phyloP scores from a whole-genome alignment of 2,329 filamentous ascomycete species.

The Ceratocystis cacaofunesta region DNA sequence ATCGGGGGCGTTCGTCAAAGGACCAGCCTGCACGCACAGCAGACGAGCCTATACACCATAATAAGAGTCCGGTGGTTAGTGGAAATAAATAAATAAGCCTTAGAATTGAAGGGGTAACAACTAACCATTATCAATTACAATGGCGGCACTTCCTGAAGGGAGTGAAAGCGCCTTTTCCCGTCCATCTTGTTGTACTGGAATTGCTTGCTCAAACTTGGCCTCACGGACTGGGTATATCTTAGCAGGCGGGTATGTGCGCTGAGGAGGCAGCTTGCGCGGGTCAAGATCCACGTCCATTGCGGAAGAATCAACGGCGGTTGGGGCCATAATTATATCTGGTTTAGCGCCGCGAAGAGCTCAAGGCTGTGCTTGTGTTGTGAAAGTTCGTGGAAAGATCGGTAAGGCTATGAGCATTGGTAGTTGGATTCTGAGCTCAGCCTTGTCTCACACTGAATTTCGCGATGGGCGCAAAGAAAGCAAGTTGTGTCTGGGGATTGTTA shows the following conservation, averaged over 20 bases:
- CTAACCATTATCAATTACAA: conserved; percentile 95
- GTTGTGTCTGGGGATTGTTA: not conserved
- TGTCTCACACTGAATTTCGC: conserved; percentile 11
- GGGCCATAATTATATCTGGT: conserved; percentile 32
- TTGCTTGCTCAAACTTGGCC: conserved; percentile 42
- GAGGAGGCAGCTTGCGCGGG: conserved; percentile 28
- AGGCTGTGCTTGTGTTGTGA: not conserved
- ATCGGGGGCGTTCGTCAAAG: conserved; percentile 67
- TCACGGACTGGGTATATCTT: conserved; percentile 48
- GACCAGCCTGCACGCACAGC: conserved; percentile 90
- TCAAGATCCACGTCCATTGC: conserved; percentile 25
- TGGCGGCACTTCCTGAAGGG: conserved; percentile 49
- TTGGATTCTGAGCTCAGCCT: conserved; percentile 12
- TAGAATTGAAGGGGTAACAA: not conserved
- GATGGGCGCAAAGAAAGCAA: conserved; percentile 12
- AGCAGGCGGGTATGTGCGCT: conserved; percentile 37
- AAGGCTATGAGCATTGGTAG: conserved; percentile 5
- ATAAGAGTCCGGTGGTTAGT: conserved; percentile 17
- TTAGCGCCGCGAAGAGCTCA: conserved; percentile 14
- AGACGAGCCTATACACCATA: conserved; percentile 52
- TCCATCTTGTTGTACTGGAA: conserved; percentile 46
- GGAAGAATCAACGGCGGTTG: conserved; percentile 33
- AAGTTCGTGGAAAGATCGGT: not conserved
- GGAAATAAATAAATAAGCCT: not conserved
- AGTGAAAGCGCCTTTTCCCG: conserved; percentile 50